phyloP scores from a whole-genome alignment of 2,329 filamentous ascomycete species.

The Sclerotinia glacialis region DNA sequence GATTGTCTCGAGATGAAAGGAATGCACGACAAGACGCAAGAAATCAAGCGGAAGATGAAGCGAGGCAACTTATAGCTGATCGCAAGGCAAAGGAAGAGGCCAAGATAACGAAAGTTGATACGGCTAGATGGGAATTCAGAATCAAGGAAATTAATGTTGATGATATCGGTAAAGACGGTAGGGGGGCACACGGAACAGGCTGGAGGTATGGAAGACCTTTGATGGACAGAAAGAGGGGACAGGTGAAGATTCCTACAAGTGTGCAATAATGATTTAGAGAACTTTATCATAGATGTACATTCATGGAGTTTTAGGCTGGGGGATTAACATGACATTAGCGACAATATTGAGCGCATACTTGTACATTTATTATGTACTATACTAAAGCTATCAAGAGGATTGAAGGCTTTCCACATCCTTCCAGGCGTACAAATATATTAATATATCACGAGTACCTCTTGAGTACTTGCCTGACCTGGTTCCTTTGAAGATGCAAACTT shows the following conservation, averaged over 20 bases:
- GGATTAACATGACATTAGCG: constrained; percentile 20
- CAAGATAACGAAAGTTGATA: constrained; percentile 47
- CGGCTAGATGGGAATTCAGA: constrained; percentile 58
- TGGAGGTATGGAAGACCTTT: constrained; percentile 63
- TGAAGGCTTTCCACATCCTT: not conserved
- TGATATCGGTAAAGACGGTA: constrained; percentile 53
- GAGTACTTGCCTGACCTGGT: not conserved
- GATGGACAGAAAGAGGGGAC: constrained; percentile 60
- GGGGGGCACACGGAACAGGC: constrained; percentile 52
- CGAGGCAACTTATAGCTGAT: constrained; percentile 43
- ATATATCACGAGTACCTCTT: not conserved
- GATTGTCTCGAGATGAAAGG: constrained; percentile 38
- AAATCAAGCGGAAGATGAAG: constrained; percentile 45
- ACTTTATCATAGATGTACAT: constrained; percentile 15
- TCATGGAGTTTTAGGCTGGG: constrained; percentile 19
- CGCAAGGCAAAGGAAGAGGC: constrained; percentile 41
- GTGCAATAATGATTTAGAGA: constrained; percentile 41
- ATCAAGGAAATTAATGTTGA: constrained; percentile 59
- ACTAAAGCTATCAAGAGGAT: not conserved
- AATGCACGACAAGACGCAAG: constrained; percentile 35
- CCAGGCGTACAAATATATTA: constrained; percentile 2
- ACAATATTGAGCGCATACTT: constrained; percentile 1
- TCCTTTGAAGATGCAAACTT: not conserved
- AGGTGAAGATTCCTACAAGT: constrained; percentile 65
- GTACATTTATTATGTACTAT: constrained; percentile 18